Percentiles rank a stretch among this genome's conserved stretches.
Conservation (phyloP, 1,284 basidiomycete genomes). For the Calocybe gambosa region DNA sequence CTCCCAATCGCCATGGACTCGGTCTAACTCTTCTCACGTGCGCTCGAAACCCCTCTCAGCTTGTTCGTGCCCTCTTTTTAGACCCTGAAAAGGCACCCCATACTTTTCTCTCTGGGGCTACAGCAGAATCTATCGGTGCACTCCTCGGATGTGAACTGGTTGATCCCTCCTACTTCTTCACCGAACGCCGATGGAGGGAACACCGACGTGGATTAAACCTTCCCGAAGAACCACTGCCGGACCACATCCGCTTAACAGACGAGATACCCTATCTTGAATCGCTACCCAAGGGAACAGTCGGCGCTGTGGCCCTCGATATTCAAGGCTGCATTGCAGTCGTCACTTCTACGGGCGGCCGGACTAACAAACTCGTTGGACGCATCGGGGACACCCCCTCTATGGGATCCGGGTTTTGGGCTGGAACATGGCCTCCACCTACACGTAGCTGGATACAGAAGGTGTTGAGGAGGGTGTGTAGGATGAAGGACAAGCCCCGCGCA, state of each 20-base stretch:
- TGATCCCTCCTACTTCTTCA: constrained; percentile 72
- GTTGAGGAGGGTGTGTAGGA: constrained; percentile 13
- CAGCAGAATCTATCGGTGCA: constrained; percentile 56
- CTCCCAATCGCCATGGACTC: constrained; percentile 51
- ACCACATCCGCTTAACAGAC: constrained; percentile 13
- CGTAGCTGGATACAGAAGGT: constrained; percentile 36
- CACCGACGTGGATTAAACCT: constrained; percentile 66
- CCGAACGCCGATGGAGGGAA: constrained; percentile 66
- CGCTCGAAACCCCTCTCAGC: constrained; percentile 68
- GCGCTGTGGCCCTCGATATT: constrained; percentile 73
- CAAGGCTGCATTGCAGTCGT: constrained; percentile 66
- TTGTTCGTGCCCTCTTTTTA: constrained; percentile 66
- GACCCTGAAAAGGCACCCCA: constrained; percentile 55
- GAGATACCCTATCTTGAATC: constrained; percentile 40
- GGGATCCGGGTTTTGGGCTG: constrained; percentile 79
- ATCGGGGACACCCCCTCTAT: constrained; percentile 77
- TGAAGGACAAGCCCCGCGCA: constrained; percentile 34
- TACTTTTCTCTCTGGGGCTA: constrained; percentile 60
- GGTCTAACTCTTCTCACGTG: constrained; percentile 62
- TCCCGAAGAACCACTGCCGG: constrained; percentile 54
- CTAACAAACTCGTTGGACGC: constrained; percentile 77
- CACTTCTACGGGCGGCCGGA: constrained; percentile 77
- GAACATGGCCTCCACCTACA: constrained; percentile 55
- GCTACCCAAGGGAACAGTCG: constrained; percentile 73
- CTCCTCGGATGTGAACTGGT: constrained; percentile 52